A percentile compares a stretch with the other conserved stretches of the same genome.
Conservation (phyloP, 1,284 basidiomycete species). For the Ceratobasidium sp. region DNA sequence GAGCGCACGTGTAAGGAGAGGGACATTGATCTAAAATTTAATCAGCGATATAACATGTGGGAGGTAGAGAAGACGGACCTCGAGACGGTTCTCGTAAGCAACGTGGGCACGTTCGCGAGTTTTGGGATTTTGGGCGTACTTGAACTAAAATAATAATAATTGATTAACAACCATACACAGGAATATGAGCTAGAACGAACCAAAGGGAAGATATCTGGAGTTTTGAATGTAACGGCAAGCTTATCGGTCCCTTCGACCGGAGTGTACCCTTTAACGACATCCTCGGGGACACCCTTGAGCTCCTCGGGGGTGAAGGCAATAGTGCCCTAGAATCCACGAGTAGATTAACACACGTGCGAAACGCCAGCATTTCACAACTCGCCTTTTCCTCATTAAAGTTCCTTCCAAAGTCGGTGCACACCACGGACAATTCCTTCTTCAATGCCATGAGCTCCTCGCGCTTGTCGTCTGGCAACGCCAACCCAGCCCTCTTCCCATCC, state of each 20-base stretch:
- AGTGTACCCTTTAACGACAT: constrained; percentile 78
- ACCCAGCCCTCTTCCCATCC: constrained; percentile 78
- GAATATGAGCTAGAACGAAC: constrained; percentile 57
- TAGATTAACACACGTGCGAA: neutral
- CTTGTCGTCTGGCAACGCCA: constrained; percentile 74
- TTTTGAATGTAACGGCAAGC: constrained; percentile 68
- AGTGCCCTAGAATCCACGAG: constrained; percentile 60
- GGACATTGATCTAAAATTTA: constrained; percentile 65
- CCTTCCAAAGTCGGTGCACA: constrained; percentile 82
- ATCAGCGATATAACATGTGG: neutral
- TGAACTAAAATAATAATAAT: constrained; percentile 64
- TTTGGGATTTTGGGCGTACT: constrained; percentile 75
- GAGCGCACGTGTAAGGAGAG: constrained; percentile 71
- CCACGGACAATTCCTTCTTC: constrained; percentile 68
- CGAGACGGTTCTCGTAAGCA: constrained; percentile 73
- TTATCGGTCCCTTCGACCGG: constrained; percentile 57
- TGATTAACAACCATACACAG: constrained; percentile 24
- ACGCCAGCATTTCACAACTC: constrained; percentile 38
- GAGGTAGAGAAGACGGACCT: constrained; percentile 37
- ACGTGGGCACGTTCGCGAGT: constrained; percentile 73
- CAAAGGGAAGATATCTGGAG: constrained; percentile 80
- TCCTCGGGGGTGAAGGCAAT: constrained; percentile 75
- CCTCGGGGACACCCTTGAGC: constrained; percentile 79
- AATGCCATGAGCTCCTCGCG: constrained; percentile 64
- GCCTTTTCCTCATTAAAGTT: constrained; percentile 89